Evolutionary conservation across 345 rosid species (phyloP), one percentile per base, ranked within the genome.

Genomic region (Ceriops tagal): DNA sequence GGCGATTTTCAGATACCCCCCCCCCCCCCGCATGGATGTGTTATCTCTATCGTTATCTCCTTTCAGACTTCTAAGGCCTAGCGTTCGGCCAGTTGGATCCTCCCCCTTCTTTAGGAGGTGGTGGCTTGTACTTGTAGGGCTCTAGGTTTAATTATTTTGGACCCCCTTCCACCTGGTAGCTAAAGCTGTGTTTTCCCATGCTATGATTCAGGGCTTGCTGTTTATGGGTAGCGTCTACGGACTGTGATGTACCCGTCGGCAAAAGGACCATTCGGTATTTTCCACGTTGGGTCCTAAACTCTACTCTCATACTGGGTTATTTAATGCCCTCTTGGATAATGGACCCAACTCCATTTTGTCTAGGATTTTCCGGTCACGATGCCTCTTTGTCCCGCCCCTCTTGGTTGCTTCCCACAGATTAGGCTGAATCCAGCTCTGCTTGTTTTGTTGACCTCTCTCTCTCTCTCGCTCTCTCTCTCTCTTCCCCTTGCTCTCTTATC

Each of bases 261-360:
- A 1, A 32, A 61, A 31, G 46, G 37, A 8, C n/a, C 26, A 51
- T 20, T 1, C 22, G 20, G 4, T 2, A 30, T 32, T 67, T 67
- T 67, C 47, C 52, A 22, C 67, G 5, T 52, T 70, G 73, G 73
- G 39, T 53, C 55, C 62, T 32, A 37, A 18, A 18, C 8, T 18
- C 3, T 10, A 15, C 28, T 71, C 62, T 62, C 39, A 27, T 10
- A 16, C 7, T 22, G 58, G 32, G 27, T 35, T 57, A 49, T 49
- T 18, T 27, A 64, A 13, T 66, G 51, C 5, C 61, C 61, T 32
- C 10, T 57, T 26, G 37, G 15, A 11, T 20, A 21, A 13, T 34
- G 21, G 3, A 18, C 28, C 28, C 27, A 20, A 26, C 53, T 52
- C 32, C 67, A 52, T 32, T 70, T 49, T 62, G 61, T 61, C 67